phyloP scores from a whole-genome alignment of 176 grass and related monocot genomes.

The Canna indica region DNA sequence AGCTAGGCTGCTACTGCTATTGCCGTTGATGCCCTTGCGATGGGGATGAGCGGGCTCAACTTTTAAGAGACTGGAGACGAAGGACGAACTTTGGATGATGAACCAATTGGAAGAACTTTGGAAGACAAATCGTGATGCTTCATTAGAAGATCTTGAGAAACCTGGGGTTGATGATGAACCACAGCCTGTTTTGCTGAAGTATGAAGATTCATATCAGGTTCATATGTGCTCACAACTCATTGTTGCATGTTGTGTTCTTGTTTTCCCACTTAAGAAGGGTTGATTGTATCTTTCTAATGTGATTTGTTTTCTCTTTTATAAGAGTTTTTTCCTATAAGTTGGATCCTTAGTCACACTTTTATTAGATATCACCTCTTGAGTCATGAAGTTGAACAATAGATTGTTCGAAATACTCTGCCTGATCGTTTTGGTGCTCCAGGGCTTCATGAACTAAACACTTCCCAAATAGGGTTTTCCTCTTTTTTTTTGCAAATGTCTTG shows the following conservation, averaged over 20 bases:
- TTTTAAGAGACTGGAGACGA: constrained; percentile 74
- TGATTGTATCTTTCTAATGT: not conserved
- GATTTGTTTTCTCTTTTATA: constrained; percentile 13
- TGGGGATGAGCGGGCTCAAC: constrained; percentile 71
- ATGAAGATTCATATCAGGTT: constrained; percentile 99
- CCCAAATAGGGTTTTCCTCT: constrained; percentile 44
- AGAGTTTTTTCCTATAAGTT: not conserved
- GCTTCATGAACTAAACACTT: constrained; percentile 97
- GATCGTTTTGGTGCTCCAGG: constrained; percentile 93
- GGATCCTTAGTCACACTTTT: not conserved
- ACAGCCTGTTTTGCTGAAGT: constrained; percentile 71
- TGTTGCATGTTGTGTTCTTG: not conserved
- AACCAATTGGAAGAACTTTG: constrained; percentile 98
- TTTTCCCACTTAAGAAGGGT: not conserved
- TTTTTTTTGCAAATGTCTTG: not conserved
- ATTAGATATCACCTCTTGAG: constrained; percentile 54
- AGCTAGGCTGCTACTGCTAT: not conserved
- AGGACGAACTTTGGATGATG: constrained; percentile 75
- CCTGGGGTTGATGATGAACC: constrained; percentile 98
- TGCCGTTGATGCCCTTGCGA: constrained; percentile 44
- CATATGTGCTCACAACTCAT: not conserved
- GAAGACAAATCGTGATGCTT: constrained; percentile 96
- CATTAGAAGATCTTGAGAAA: constrained; percentile 97
- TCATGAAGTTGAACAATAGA: constrained; percentile 95
- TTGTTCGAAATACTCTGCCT: constrained; percentile 77